A percentile compares a stretch with the other conserved stretches of the same genome.
phyloP scores from a whole-genome alignment of 1,284 basidiomycete genomes.

The Ustilago loliicola region DNA sequence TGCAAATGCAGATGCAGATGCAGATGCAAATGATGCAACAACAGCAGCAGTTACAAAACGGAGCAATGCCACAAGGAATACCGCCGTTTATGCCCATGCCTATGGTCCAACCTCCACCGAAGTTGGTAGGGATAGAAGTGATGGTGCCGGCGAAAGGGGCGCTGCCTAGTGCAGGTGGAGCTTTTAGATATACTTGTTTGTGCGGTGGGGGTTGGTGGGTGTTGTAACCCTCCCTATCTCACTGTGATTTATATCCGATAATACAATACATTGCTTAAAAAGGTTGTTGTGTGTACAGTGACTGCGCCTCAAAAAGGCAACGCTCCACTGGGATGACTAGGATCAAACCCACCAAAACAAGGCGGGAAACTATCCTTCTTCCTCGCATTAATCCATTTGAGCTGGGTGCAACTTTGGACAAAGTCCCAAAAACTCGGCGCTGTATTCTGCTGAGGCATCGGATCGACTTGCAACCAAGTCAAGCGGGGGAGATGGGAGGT shows the following conservation, averaged over 20 bases:
- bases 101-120: slow-evolving; percentile 20
- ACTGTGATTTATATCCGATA: neutral
- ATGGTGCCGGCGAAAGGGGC: neutral
- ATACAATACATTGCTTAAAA: neutral
- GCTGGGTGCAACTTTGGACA: slow-evolving; percentile 9
- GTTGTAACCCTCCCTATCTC: slow-evolving; percentile 12
- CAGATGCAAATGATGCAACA: slow-evolving; percentile 27
- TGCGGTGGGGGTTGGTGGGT: slow-evolving; percentile 52
- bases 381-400: slow-evolving; percentile 25
- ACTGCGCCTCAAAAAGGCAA: slow-evolving; percentile 20
- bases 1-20: slow-evolving; percentile 31
- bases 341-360: slow-evolving; percentile 34
- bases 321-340: slow-evolving; percentile 18
- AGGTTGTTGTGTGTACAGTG: too few relatives aligned
- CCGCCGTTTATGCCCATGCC: slow-evolving; percentile 18
- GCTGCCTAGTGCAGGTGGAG: neutral
- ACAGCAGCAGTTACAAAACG: neutral
- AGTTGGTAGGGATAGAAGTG: slow-evolving; percentile 22
- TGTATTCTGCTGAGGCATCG: slow-evolving; percentile 48
- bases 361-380: slow-evolving; percentile 21
- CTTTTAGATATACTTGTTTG: slow-evolving; percentile 30
- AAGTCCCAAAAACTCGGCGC: slow-evolving; percentile 48
- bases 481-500: slow-evolving; percentile 15
- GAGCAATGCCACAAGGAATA: too few relatives aligned
- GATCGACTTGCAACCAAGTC: slow-evolving; percentile 25